Percentiles rank a stretch among this genome's conserved stretches.
phyloP scores from a whole-genome alignment of 768 basidiomycete species.

The Leccinum imitatum region DNA sequence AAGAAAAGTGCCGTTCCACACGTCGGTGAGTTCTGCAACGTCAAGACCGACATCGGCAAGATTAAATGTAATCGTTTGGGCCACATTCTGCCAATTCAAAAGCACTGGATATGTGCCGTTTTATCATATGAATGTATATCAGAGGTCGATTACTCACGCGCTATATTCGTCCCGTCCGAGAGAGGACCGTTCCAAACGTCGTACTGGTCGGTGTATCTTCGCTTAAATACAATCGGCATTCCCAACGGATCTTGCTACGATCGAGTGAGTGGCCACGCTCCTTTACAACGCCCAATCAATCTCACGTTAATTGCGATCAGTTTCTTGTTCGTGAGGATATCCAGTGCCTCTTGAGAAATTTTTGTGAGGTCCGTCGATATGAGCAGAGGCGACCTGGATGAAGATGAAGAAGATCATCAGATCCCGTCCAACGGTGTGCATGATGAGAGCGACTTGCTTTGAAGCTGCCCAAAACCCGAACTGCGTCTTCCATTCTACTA shows the following conservation, averaged over 20 bases:
- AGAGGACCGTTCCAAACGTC: constrained; percentile 7
- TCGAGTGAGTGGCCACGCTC: no score
- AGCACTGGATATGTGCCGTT: background rate
- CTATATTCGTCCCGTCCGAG: constrained; percentile 5
- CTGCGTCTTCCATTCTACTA: constrained; percentile 8
- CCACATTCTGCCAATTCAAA: constrained; percentile 7
- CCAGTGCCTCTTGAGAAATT: constrained; percentile 1
- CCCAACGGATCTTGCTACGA: no score
- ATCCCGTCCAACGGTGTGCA: background rate
- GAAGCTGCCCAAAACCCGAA: constrained; percentile 15
- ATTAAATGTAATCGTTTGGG: constrained; percentile 1
- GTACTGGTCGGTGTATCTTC: no score
- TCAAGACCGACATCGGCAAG: constrained; percentile 3
- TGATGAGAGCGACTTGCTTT: constrained; percentile 3
- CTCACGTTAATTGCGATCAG: constrained; percentile 12
- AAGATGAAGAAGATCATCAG: background rate
- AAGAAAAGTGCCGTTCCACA: constrained; percentile 5
- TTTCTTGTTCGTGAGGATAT: constrained; percentile 6
- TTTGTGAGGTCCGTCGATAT: constrained; percentile 13
- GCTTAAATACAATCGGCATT: no score
- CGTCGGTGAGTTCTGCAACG: constrained; percentile 4
- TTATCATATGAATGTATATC: background rate
- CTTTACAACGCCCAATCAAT: no score
- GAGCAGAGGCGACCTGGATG: constrained; percentile 11
- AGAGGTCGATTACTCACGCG: background rate